Conservation (phyloP, 768 basidiomycete species). For the Artomyces pyxidatus region DNA sequence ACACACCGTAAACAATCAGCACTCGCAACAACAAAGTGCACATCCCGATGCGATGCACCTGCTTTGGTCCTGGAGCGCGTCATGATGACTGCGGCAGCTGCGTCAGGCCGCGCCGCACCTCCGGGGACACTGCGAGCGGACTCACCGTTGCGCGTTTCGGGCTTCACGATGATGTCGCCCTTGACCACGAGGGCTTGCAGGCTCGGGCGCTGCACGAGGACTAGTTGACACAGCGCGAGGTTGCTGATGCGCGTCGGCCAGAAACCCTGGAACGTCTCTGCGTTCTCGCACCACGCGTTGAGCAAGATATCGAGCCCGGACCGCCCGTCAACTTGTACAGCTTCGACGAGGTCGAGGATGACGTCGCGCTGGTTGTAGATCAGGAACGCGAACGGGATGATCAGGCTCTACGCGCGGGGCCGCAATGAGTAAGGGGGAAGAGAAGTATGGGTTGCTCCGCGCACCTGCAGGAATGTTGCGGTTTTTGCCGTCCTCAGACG, state of each 20-base stretch:
- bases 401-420: constrained; percentile 51
- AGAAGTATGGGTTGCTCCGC: constrained; percentile 8
- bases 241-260: constrained; percentile 88
- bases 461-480: constrained; percentile 83
- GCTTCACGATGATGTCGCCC: constrained; percentile 84
- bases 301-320: constrained; percentile 82
- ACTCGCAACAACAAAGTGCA: constrained; percentile 7
- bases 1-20: constrained; percentile 15
- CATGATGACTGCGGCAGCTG: constrained; percentile 69
- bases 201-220: constrained; percentile 54
- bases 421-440: background rate
- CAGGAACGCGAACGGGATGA: constrained; percentile 91
- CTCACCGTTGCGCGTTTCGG: constrained; percentile 76
- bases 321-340: constrained; percentile 48
- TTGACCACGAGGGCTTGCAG: constrained; percentile 70
- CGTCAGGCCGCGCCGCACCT: background rate
- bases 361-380: constrained; percentile 81
- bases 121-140: constrained; percentile 5
- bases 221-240: constrained; percentile 72
- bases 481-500: constrained; percentile 83
- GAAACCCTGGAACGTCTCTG: constrained; percentile 89
- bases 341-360: constrained; percentile 70
- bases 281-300: constrained; percentile 90
- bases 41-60: constrained; percentile 41
- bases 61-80: constrained; percentile 85